Evolutionary conservation across 768 basidiomycete genomes (phyloP), one percentile per base, ranked within the genome.

Genomic region (Xerocomellus dryophilus): DNA sequence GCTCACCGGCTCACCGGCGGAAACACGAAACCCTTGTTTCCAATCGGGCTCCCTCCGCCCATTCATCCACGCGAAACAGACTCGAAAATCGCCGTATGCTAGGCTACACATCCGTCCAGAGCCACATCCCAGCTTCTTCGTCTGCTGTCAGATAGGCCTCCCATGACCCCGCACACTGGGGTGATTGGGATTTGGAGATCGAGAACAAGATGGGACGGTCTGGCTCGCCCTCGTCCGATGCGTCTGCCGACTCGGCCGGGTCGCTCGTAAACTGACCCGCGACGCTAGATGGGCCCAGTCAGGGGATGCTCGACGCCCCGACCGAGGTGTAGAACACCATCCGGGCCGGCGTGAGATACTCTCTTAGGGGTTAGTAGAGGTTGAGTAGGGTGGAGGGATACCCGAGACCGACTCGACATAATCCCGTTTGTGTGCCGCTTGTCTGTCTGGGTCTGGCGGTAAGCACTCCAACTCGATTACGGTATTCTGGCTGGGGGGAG

Each of bases 41-140:
- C 61, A 51, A 89, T 84, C 7, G 87, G 85, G 69, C 88, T 90
- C 90, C 88, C 60, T 90, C 90, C 63, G 87, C 51, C 21, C 88
- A 71, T 61, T 92, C 88, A 36, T 90, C 87, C 5, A 85, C 81
- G 9, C 88, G 77, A 50, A 92, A 90, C 54, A 92, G 70, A 65
- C 88, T 90, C 12, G 85, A 88, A 58, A 93, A 86, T 90, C 20
- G 90, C 90, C 2, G 90, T 92, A 65, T 92, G 90, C 34, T n/a
- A n/a, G n/a, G n/a, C 81, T 73, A 68, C 92, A 90, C 29, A 75
- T 78, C 58, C 76, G 77, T 47, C 59, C 67, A 54, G 20, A n/a
- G 20, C 23, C 23, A 9, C 32, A 36, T 14, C 43, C 57, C 3
- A 43, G 54, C 66, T 62, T 60, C 50, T 53, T 63, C 61, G 29